Evolutionary conservation across 2,329 filamentous ascomycete species (phyloP).

Genomic region (Tricladium varicosporioides): DNA sequence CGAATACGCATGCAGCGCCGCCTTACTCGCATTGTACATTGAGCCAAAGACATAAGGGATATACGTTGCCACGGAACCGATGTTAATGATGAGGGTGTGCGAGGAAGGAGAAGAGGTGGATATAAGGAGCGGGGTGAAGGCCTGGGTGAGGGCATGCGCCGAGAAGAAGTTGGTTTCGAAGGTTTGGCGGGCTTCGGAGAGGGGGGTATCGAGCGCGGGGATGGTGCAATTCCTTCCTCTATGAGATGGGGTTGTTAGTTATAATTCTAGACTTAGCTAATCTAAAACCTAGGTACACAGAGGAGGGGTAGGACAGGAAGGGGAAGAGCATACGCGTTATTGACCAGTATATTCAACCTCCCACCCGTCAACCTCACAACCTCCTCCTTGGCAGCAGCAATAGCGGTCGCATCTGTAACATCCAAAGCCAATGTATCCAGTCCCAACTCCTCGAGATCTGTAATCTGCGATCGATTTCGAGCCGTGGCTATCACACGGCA

Average conservation of each 20-base stretch:
- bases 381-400: conserved; percentile 20
- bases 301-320: too few relatives aligned
- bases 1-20: conserved; percentile 48
- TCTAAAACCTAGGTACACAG: too few relatives aligned
- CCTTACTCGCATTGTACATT: conserved; percentile 93
- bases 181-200: conserved; percentile 31
- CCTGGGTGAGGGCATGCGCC: conserved; percentile 44
- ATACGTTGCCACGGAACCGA: conserved; percentile 50
- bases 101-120: conserved; percentile 18
- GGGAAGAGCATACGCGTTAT: conserved; percentile 87
- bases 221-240: conserved; percentile 26
- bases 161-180: conserved; percentile 43
- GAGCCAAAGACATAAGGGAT: conserved; percentile 80
- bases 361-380: conserved; percentile 55
- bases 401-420: conserved; percentile 33
- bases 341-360: conserved; percentile 82
- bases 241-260: not conserved
- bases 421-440: conserved; percentile 42
- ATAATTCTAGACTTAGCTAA: too few relatives aligned
- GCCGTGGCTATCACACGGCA: conserved; percentile 42
- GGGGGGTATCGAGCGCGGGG: conserved; percentile 33
- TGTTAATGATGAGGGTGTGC: conserved; percentile 30
- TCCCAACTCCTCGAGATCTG: conserved; percentile 27
- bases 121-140: conserved; percentile 36
- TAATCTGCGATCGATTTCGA: conserved; percentile 35